Conservation (phyloP, 2,329 filamentous ascomycete genomes). For the Monosporascus sp. region DNA sequence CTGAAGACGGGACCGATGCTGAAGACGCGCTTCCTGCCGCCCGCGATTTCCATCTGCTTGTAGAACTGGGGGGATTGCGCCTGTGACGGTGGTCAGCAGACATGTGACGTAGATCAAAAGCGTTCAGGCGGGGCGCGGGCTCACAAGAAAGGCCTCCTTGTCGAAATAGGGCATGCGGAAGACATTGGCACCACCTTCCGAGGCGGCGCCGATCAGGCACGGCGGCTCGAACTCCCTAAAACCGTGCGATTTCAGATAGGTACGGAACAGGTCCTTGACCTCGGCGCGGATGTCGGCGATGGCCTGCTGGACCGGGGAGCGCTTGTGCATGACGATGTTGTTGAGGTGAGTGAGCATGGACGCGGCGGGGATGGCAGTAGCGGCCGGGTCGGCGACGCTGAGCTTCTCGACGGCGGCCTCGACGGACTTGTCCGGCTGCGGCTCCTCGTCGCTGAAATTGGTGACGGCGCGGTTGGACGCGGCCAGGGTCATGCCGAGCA, state of each 20-base stretch:
- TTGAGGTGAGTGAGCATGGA: conserved; percentile 80
- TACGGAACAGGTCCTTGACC: conserved; percentile 65
- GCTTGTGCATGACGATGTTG: conserved; percentile 89
- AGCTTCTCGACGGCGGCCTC: conserved; percentile 35
- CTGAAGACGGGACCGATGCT: conserved; percentile 78
- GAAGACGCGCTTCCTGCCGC: conserved; percentile 71
- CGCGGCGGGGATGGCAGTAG: conserved; percentile 56
- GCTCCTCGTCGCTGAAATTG: conserved; percentile 55
- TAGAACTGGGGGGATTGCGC: conserved; percentile 82
- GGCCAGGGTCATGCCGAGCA: conserved; percentile 53
- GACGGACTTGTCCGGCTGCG: conserved; percentile 22
- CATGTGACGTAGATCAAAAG: background rate
- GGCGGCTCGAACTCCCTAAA: conserved; percentile 87
- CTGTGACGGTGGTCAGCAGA: background rate
- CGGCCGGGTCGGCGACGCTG: conserved; percentile 28
- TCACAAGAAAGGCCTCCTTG: conserved; percentile 62
- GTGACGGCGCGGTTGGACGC: conserved; percentile 50
- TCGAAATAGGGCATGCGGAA: conserved; percentile 90
- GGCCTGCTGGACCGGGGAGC: conserved; percentile 85
- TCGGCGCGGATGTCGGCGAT: conserved; percentile 53
- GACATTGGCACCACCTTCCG: conserved; percentile 88
- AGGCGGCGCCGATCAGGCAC: conserved; percentile 82
- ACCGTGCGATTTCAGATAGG: conserved; percentile 69
- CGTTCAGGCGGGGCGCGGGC: no score
- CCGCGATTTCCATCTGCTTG: conserved; percentile 82